Evolutionary conservation across 192 early-diverging fungal species (phyloP), one percentile per base, ranked within the genome.

Genomic region (Entomortierella lignicola): DNA sequence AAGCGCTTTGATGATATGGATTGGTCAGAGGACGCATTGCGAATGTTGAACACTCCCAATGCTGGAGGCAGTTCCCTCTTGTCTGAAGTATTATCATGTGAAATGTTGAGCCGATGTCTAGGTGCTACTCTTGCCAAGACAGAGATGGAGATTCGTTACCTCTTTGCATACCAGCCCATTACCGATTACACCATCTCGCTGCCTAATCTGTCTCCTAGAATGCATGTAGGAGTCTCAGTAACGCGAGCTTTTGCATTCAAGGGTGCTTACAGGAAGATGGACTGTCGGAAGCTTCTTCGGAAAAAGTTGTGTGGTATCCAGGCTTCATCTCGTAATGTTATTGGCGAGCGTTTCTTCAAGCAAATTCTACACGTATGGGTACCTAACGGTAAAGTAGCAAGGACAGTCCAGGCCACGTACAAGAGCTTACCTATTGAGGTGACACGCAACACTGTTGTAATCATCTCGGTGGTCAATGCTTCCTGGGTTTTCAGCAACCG

Each of bases 321-420:
- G 60, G 83, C 70, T 2, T 83, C 83, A 39, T 71, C 66, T 11
- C n/a, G 69, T 55, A 84, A 81, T 25, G 81, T 85, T 13, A 56
- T 72, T 3, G 74, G 81, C 25, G 75, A 81, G 48, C 54, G 69
- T 4, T 60, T 85, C 65, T 80, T 80, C 51, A 74, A 84, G 25
- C 86, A 85, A 58, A 85, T 87, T 20, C 60, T 87, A 47, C 86
- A 87, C 58, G 77, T 87, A 17, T 87, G 86, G 86, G 72, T 82
- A 1, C 82, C 83, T 4, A 80, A 70, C 42, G 84, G 84, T 23
- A 79, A 79, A 39, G 59, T 71, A 2, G 82, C 82, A 13, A 80
- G 72, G 53, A 69, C 79, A 5, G 82, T 83, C 12, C 71, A 71
- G 61, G 66, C 66, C 7, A 71, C 71, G 2, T 83, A 83, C 61